Percentiles rank a stretch among this genome's conserved stretches.
Conservation (phyloP, 345 rosid species). For the Camelina sativa region DNA sequence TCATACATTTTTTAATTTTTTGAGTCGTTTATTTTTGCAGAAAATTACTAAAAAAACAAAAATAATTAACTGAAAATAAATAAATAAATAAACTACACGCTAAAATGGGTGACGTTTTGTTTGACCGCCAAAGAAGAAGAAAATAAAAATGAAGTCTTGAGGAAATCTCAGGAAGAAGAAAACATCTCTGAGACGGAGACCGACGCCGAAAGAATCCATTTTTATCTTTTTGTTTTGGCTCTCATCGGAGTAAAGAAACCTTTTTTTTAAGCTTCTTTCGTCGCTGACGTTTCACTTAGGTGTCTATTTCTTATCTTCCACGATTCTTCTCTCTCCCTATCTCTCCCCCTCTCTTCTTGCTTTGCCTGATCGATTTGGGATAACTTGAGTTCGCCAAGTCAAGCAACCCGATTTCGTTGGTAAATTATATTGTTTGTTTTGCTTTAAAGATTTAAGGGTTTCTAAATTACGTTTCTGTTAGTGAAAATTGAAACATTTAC, state of each 20-base stretch:
- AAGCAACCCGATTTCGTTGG: constrained; percentile 22
- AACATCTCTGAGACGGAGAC: background rate
- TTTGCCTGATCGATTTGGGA: constrained; percentile 19
- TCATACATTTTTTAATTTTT: no score
- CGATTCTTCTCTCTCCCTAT: background rate
- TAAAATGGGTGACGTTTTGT: constrained; percentile 23
- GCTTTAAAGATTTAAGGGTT: background rate
- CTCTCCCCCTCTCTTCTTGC: background rate
- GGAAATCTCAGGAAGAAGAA: constrained; percentile 25
- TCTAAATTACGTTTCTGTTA: constrained; percentile 5
- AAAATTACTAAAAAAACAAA: no score
- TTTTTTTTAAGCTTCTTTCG: background rate
- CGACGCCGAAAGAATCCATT: background rate
- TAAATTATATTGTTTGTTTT: background rate
- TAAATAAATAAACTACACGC: background rate
- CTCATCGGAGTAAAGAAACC: background rate
- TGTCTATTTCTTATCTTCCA: constrained; percentile 5
- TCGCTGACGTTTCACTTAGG: background rate
- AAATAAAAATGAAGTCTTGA: constrained; percentile 14
- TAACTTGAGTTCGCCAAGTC: constrained; percentile 15
- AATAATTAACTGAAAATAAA: no score
- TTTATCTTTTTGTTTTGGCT: background rate
- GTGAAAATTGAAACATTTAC: background rate
- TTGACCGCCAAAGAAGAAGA: constrained; percentile 39
- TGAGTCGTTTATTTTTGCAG: background rate